Evolutionary conservation across 1,284 basidiomycete species (phyloP).

Genomic region (Taiwanofungus camphoratus): DNA sequence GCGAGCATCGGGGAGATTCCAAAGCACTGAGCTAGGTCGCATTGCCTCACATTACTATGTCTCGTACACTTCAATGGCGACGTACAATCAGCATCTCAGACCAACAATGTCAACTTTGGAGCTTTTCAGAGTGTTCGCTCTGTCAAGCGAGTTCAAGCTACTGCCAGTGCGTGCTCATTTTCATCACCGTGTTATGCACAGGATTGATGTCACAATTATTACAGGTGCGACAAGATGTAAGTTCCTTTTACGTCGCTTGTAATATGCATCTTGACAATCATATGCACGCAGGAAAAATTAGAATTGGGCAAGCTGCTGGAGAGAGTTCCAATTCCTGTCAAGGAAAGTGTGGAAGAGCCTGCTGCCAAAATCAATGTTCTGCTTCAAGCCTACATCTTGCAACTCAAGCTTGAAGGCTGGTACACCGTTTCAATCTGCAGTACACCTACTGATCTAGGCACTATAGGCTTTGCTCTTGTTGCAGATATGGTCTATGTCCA

Average conservation of each 20-base stretch:
- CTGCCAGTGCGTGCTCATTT: slow-evolving; percentile 54
- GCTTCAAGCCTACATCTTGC: slow-evolving; percentile 92
- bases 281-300: slow-evolving; percentile 66
- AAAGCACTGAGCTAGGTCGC: slow-evolving; percentile 86
- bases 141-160: slow-evolving; percentile 96
- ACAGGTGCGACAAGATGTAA: slow-evolving; percentile 37
- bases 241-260: slow-evolving; percentile 45
- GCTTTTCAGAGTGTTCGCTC: slow-evolving; percentile 92
- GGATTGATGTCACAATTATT: not conserved
- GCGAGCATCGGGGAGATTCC: slow-evolving; percentile 83
- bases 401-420: slow-evolving; percentile 85
- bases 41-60: slow-evolving; percentile 98
- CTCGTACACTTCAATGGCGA: slow-evolving; percentile 93
- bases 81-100: slow-evolving; percentile 93
- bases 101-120: slow-evolving; percentile 87
- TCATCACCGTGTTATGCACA: not conserved
- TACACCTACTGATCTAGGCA: not conserved
- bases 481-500: slow-evolving; percentile 98
- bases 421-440: too few relatives aligned
- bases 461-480: slow-evolving; percentile 82
- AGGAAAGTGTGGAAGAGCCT: slow-evolving; percentile 94
- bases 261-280: slow-evolving; percentile 32
- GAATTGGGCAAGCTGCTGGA: slow-evolving; percentile 93
- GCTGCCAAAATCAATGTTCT: slow-evolving; percentile 98
- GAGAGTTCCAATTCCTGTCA: slow-evolving; percentile 95